Evolutionary conservation across 805 yeast species (phyloP).

Genomic region (Hanseniaspora jakobsenii): DNA sequence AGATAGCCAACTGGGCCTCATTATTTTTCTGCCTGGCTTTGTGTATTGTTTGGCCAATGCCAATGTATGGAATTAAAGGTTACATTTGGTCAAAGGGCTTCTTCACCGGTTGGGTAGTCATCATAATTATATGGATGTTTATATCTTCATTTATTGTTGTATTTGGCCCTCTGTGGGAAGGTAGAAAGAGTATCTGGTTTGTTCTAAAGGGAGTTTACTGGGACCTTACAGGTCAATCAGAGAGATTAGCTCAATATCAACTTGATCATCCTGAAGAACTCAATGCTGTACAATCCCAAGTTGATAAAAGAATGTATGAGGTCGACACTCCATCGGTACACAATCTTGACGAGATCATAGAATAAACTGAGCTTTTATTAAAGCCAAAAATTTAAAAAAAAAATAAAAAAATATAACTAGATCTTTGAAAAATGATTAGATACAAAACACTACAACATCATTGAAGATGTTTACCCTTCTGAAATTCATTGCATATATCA

Average conservation of each 20-base stretch:
- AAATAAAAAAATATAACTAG: background rate
- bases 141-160: conserved; percentile 51
- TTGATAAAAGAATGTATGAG: conserved; percentile 29
- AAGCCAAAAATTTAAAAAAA: background rate
- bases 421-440: too few relatives aligned
- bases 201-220: conserved; percentile 70
- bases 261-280: conserved; percentile 55
- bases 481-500: too few relatives aligned
- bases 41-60: conserved; percentile 82
- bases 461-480: too few relatives aligned
- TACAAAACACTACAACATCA: too few relatives aligned
- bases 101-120: conserved; percentile 84
- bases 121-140: conserved; percentile 72
- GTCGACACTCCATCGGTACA: background rate
- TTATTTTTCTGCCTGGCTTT: conserved; percentile 49
- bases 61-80: conserved; percentile 65
- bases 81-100: conserved; percentile 64
- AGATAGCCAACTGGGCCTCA: conserved; percentile 50
- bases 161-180: conserved; percentile 62
- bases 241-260: conserved; percentile 70
- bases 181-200: conserved; percentile 51
- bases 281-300: conserved; percentile 61
- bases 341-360: conserved; percentile 10
- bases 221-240: conserved; percentile 67
- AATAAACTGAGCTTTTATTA: background rate